Evolutionary conservation across 2,329 filamentous ascomycete species (phyloP).

Genomic region (Epicoccum nigrum): DNA sequence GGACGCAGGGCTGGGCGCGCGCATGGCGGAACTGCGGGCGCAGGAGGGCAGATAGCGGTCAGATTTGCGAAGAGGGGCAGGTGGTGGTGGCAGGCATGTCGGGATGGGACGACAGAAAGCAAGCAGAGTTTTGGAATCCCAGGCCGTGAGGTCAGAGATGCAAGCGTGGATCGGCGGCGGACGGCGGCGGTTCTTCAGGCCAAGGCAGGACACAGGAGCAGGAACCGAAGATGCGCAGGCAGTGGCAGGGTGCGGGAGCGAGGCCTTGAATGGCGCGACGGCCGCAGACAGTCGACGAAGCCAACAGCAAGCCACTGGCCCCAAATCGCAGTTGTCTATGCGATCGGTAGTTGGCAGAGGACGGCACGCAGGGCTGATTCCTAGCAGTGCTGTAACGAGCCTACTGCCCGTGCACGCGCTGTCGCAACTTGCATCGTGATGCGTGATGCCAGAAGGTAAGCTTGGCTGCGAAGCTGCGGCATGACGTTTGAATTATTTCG

Average conservation of each 20-base stretch:
- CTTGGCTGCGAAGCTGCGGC: background rate
- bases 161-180: constrained; percentile 5
- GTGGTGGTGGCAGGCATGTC: constrained; percentile 17
- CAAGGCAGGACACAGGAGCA: constrained; percentile 15
- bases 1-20: constrained; percentile 12
- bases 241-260: constrained; percentile 6
- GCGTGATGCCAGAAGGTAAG: background rate
- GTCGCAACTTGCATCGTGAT: constrained; percentile 3
- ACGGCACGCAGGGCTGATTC: constrained; percentile 7
- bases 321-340: constrained; percentile 11
- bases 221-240: constrained; percentile 12
- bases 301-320: constrained; percentile 7
- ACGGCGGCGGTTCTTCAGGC: constrained; percentile 8
- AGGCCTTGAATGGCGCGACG: constrained; percentile 7
- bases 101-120: constrained; percentile 9
- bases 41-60: constrained; percentile 2
- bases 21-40: constrained; percentile 29
- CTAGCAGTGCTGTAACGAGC: constrained; percentile 7
- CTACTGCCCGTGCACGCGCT: constrained; percentile 1
- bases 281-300: constrained; percentile 1
- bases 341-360: constrained; percentile 16
- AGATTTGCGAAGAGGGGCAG: constrained; percentile 14
- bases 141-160: constrained; percentile 13
- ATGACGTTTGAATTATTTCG: constrained; percentile 8
- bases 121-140: constrained; percentile 22